These are phyloP conservation scores for Glebionis coronaria DNA, from an alignment of 129 eudicot genomes.

Conservation along the genomic window DNA sequence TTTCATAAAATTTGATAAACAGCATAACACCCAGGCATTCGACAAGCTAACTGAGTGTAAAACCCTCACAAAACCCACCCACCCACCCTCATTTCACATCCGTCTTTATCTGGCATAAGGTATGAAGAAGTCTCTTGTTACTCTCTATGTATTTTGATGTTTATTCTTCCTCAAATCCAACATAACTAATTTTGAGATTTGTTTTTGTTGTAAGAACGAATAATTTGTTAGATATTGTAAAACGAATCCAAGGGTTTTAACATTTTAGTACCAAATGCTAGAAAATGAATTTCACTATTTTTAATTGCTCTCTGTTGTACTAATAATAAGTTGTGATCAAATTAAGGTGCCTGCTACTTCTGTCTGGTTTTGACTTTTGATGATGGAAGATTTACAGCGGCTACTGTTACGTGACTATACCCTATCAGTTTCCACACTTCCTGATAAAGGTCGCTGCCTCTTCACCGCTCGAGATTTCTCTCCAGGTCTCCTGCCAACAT, in stretches of 20 bases:
- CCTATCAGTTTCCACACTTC: conserved; percentile 39
- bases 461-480: conserved; percentile 63
- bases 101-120: background rate
- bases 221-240: too few relatives aligned
- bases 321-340: background rate
- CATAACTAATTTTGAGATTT: too few relatives aligned
- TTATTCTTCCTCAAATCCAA: background rate
- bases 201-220: too few relatives aligned
- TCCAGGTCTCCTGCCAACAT: conserved; percentile 36
- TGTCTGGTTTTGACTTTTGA: conserved; percentile 5
- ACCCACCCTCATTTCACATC: background rate
- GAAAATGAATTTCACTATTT: too few relatives aligned
- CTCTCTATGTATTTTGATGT: background rate
- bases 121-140: too few relatives aligned
- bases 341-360: background rate
- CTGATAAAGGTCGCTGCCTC: conserved; percentile 85
- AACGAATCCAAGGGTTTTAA: too few relatives aligned
- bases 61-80: background rate
- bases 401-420: conserved; percentile 36
- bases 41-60: too few relatives aligned
- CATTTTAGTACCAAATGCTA: too few relatives aligned
- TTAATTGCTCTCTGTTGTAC: background rate
- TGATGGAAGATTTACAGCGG: conserved; percentile 58
- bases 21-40: too few relatives aligned
- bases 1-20: too few relatives aligned